phyloP scores from a whole-genome alignment of 805 yeast genomes.

The Wickerhamomyces bisporus region DNA sequence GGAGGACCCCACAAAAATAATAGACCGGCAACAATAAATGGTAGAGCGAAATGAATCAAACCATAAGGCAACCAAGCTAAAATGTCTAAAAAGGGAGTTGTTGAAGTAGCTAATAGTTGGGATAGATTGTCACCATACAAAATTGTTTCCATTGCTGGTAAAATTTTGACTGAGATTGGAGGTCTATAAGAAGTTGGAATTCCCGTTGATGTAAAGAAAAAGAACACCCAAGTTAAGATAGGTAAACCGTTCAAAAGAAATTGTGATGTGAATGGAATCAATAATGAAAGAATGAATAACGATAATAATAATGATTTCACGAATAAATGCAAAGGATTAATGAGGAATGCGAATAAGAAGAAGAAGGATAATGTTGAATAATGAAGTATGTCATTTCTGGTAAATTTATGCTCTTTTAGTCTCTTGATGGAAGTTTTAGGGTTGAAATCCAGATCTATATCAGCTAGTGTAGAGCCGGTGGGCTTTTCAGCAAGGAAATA shows the following conservation, averaged over 20 bases:
- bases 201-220: constrained; percentile 72
- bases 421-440: constrained; percentile 36
- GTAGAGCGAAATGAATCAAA: constrained; percentile 81
- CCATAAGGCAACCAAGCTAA: constrained; percentile 97
- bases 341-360: constrained; percentile 50
- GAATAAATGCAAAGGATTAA: constrained; percentile 51
- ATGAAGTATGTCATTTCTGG: constrained; percentile 45
- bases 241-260: constrained; percentile 83
- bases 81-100: constrained; percentile 64
- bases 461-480: constrained; percentile 42
- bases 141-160: constrained; percentile 90
- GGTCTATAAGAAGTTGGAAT: constrained; percentile 76
- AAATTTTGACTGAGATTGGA: constrained; percentile 79
- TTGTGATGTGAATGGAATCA: constrained; percentile 77
- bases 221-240: constrained; percentile 76
- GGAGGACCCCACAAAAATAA: constrained; percentile 91
- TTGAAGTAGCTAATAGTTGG: constrained; percentile 72
- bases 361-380: constrained; percentile 46
- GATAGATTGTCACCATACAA: constrained; percentile 88
- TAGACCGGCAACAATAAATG: constrained; percentile 76
- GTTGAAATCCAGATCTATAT: constrained; percentile 44
- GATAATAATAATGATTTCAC: constrained; percentile 26
- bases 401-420: constrained; percentile 38
- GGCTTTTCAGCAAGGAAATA: constrained; percentile 53
- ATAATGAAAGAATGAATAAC: constrained; percentile 40